Percentiles rank a stretch among this genome's conserved stretches.
Evolutionary conservation across 352 stramenopile species (phyloP).

Genomic region (Phytopythium oedochilum): DNA sequence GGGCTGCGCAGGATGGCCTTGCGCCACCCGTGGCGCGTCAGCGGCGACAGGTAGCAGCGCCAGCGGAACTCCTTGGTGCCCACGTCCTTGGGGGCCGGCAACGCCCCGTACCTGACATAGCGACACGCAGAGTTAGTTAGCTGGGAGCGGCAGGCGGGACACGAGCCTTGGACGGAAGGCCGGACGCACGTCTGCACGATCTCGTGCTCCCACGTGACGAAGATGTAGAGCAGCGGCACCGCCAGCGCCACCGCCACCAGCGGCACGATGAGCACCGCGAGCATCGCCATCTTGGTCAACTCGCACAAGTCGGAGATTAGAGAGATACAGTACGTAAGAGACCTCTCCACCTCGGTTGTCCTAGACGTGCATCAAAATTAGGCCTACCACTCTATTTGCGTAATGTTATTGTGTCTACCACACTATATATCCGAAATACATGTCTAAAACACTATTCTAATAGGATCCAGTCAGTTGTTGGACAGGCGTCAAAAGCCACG

Average conservation of each 20-base stretch:
- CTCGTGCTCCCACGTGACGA: conserved; percentile 77
- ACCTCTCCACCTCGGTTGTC: no score
- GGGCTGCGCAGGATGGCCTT: conserved; percentile 41
- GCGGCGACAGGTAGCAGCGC: conserved; percentile 60
- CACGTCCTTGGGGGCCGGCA: conserved; percentile 66
- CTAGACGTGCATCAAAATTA: no score
- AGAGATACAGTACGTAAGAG: no score
- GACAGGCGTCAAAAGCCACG: not conserved
- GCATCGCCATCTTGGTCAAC: not conserved
- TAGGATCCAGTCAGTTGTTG: not conserved
- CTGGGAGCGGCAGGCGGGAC: not conserved
- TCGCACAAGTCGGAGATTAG: not conserved
- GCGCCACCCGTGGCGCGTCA: conserved; percentile 57
- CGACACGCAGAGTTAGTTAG: not conserved
- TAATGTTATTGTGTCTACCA: not conserved
- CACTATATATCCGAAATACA: no score
- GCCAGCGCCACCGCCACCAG: conserved; percentile 50
- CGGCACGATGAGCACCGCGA: conserved; percentile 32
- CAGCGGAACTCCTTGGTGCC: conserved; percentile 78
- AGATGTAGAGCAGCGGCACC: conserved; percentile 61
- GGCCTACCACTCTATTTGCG: no score
- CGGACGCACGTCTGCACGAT: conserved; percentile 40
- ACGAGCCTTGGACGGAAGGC: not conserved
- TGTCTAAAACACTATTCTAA: not conserved
- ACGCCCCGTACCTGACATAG: conserved; percentile 33